Base-by-base conservation (phyloP, 257 asterid species). In the Solanum chaucha region DNA sequence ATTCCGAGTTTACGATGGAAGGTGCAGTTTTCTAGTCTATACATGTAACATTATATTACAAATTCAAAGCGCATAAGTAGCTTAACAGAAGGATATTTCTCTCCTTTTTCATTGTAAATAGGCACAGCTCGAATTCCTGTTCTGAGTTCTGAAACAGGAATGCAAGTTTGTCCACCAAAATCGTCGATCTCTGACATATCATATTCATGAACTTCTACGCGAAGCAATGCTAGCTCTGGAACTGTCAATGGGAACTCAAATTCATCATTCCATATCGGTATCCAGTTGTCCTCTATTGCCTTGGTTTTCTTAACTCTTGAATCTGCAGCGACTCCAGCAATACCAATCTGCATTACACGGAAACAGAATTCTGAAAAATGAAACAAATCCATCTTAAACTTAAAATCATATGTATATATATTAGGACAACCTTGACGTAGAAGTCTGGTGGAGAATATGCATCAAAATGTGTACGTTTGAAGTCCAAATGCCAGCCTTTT, bases 91-190 rank as follows among this genome's bases (percentile, higher is more conserved):
- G 85, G 93, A 88, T 95, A 95, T 90, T 92, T 91, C n/a, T 93
- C 92, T 85, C 98, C 98, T 80, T 92, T 92, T 58, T 91, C 58
- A 90, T 91, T 74, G n/a, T 92, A 88, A 19, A 95, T 92, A 5
- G 97, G 91, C 9, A 93, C 92, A 5, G 95, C 92, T 38, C 98
- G 94, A 80, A 95, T 88, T 41, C 98, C 98, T 20, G 92, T 77
- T 87, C 90, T 93, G 87, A 95, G 51, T 91, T 95, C 98, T 2
- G 93, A 94, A 67, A 95, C 91, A 15, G 98, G 98, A 87, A 95
- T 92, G 89, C 96, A 94, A 78, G 97, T 95, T 90, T 95, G 98
- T 22, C 98, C 98, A 14, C 95, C 98, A 84, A 95, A 95, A 89
- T 95, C 98, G 86, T 95, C 98, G 82, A 92, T 93, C 86, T 89